phyloP scores from a whole-genome alignment of 2,329 filamentous ascomycete genomes.

The Fusarium continuum region DNA sequence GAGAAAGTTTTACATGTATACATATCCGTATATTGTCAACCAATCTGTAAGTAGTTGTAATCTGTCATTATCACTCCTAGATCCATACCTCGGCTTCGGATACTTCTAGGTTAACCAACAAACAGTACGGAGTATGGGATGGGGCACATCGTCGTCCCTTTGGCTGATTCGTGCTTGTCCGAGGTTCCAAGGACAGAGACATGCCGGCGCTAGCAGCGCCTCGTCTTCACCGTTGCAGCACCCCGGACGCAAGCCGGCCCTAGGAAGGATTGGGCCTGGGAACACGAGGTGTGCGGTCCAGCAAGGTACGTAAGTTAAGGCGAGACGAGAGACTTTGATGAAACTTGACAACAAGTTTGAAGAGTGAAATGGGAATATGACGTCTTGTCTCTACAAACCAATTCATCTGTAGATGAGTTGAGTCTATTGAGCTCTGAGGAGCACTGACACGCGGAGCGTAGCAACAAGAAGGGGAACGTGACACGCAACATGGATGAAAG shows the following conservation, averaged over 20 bases:
- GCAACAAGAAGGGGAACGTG: background rate
- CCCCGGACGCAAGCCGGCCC: conserved; percentile 32
- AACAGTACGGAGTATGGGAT: too few relatives aligned
- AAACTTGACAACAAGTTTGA: background rate
- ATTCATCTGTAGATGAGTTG: background rate
- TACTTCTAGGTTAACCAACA: background rate
- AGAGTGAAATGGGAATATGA: background rate
- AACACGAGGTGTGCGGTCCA: too few relatives aligned
- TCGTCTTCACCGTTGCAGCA: conserved; percentile 32
- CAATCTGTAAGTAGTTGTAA: background rate
- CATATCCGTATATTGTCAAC: too few relatives aligned
- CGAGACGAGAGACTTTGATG: conserved; percentile 1
- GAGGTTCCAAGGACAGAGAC: conserved; percentile 4
- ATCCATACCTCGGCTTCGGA: conserved; percentile 8
- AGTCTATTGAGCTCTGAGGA: background rate
- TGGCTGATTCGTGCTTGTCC: conserved; percentile 1
- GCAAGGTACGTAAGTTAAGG: too few relatives aligned
- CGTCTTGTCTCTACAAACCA: background rate
- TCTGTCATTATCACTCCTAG: conserved; percentile 6
- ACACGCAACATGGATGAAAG: background rate
- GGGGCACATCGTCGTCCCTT: background rate
- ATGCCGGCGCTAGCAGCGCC: conserved; percentile 38
- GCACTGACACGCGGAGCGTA: background rate
- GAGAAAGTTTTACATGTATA: too few relatives aligned
- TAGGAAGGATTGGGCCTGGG: background rate